phyloP scores from a whole-genome alignment of 805 yeast species.

The Starmerella asiatica region DNA sequence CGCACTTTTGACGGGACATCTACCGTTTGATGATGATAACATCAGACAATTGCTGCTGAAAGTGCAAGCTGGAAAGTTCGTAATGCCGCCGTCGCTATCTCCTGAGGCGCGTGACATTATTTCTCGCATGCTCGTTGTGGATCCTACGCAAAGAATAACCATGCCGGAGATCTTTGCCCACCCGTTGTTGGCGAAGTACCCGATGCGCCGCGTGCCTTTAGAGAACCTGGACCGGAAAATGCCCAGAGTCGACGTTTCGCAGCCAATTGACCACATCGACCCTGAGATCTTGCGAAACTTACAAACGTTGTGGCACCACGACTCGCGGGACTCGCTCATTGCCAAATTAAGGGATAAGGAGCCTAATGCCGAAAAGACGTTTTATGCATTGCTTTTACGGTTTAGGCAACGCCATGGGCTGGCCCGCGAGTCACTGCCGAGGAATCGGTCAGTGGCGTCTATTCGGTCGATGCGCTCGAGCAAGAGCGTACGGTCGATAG shows the following conservation, averaged over 20 bases:
- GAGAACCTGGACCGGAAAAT: slow-evolving; percentile 11
- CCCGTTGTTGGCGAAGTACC: slow-evolving; percentile 67
- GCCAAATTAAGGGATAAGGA: slow-evolving; percentile 40
- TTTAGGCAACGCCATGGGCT: slow-evolving; percentile 53
- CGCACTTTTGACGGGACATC: slow-evolving; percentile 85
- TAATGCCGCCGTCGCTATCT: slow-evolving; percentile 69
- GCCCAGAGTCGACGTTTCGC: slow-evolving; percentile 21
- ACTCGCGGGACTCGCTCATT: slow-evolving; percentile 40
- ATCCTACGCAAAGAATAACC: slow-evolving; percentile 67
- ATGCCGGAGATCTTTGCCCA: slow-evolving; percentile 66
- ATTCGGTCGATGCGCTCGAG: slow-evolving; percentile 16
- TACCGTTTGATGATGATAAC: slow-evolving; percentile 95
- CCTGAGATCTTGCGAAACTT: slow-evolving; percentile 60
- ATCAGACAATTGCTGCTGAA: slow-evolving; percentile 74
- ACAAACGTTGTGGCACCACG: slow-evolving; percentile 73
- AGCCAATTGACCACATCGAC: slow-evolving; percentile 45
- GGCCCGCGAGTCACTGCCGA: slow-evolving; percentile 10
- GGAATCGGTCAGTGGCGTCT: slow-evolving; percentile 13
- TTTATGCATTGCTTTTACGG: slow-evolving; percentile 58
- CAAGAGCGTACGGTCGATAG: slow-evolving; percentile 16
- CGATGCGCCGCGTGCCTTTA: slow-evolving; percentile 19
- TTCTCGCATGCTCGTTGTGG: slow-evolving; percentile 62
- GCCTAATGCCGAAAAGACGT: slow-evolving; percentile 65
- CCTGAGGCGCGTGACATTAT: slow-evolving; percentile 80
- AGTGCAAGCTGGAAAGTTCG: slow-evolving; percentile 80